Conservation (phyloP, 169 alveolate genomes). For the Perkinsus marinus region DNA sequence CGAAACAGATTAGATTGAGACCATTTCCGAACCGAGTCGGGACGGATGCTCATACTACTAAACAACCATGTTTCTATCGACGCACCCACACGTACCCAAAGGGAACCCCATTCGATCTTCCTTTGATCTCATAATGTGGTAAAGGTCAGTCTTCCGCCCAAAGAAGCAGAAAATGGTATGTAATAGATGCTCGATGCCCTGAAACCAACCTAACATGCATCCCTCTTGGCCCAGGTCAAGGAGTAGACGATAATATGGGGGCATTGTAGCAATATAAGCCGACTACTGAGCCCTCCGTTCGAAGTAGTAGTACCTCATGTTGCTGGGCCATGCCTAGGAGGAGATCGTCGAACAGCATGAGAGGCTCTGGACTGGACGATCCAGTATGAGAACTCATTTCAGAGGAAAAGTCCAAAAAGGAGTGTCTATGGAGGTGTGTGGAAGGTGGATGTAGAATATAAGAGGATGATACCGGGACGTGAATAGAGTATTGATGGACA, state of each 20-base stretch:
- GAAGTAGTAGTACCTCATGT: neutral
- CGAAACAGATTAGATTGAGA: slow-evolving; percentile 10
- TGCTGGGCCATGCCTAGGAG: neutral
- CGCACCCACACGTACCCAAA: slow-evolving; percentile 51
- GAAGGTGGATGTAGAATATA: too few species aligned
- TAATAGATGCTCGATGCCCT: slow-evolving; percentile 62
- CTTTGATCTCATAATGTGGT: slow-evolving; percentile 32
- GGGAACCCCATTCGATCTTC: slow-evolving; percentile 73
- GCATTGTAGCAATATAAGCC: neutral
- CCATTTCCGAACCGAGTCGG: too few species aligned
- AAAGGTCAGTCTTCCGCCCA: slow-evolving; percentile 66
- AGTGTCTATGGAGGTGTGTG: neutral
- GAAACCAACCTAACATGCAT: neutral
- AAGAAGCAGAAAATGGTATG: slow-evolving; percentile 63
- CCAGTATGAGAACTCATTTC: neutral
- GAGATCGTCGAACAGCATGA: neutral
- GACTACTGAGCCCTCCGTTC: neutral
- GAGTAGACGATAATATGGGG: too few species aligned
- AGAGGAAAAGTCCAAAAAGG: neutral
- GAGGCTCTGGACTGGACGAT: neutral
- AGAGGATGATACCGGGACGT: too few species aligned
- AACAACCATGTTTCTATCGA: too few species aligned
- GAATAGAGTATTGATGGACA: too few species aligned
- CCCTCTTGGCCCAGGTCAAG: too few species aligned
- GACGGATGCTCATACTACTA: too few species aligned